Evolutionary conservation across 805 yeast genomes (phyloP), one percentile per base, ranked within the genome.

Genomic region (Candida succiphila): DNA sequence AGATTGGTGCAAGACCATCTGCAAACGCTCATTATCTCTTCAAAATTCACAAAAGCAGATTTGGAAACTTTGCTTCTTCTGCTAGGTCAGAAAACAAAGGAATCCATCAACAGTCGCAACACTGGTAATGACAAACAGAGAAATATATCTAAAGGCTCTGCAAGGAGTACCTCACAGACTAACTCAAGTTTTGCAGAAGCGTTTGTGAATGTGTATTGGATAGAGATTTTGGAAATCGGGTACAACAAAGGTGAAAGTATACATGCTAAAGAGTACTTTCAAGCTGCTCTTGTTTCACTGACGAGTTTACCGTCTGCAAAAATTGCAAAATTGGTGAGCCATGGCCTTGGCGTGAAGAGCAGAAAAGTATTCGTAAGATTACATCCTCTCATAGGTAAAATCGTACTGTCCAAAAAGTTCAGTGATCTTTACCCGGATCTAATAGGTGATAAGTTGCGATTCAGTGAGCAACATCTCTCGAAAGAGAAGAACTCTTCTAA

Each of bases 211-310:
- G 45, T 56, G 1, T 55, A 61, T 9, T 81, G 87, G 87, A 52
- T 78, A 14, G 78, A 73, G 41, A 49, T 54, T 12, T 46, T 82
- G 28, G 89, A 81, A 43, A 61, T 58, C 25, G 49, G 75, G 34
- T 80, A 74, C 54, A 66, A 67, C 8, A 68, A 66, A 34, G 86
- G 84, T 5, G 58, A 58, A 17, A 73, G 81, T 27, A 46, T 70
- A 8, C 67, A 70, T 44, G 61, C 76, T 0, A 51, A 59, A 5
- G 39, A 46, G 0, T 60, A 72, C 17, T 67, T 65, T 42, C 62
- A 75, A 20, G 46, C 77, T 2, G 71, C 67, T 60, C 47, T 76
- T 2, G 44, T 80, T 2, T 67, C 81, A 1, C 37, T 79, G 23
- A 40, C 75, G 13, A 63, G 79, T 24, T 56, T 72, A 18, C 54